phyloP scores from a whole-genome alignment of 78 protist genomes.

The Dictyostelium intermedium region DNA sequence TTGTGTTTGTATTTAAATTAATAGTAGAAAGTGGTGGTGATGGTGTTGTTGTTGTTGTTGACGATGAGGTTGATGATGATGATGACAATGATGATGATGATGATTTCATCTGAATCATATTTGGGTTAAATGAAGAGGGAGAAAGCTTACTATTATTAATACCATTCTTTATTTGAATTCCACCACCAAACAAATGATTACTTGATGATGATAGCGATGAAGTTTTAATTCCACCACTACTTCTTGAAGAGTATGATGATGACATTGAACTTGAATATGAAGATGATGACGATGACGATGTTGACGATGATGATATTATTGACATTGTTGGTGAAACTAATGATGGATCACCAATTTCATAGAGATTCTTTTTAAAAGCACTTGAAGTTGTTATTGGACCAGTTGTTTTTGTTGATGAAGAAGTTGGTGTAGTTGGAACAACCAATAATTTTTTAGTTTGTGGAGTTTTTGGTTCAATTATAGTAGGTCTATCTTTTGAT shows the following conservation, averaged over 20 bases:
- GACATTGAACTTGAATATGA: background rate
- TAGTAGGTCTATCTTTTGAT: constrained; percentile 12
- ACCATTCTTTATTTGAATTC: background rate
- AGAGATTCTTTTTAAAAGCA: background rate
- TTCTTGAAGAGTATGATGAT: constrained; percentile 1
- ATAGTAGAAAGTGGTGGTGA: background rate
- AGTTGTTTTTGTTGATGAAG: background rate
- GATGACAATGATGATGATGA: background rate
- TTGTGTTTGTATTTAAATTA: background rate
- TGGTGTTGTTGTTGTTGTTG: background rate
- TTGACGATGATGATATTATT: background rate
- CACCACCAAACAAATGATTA: background rate
- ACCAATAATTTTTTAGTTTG: background rate
- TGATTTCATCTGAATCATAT: background rate
- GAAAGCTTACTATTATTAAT: background rate
- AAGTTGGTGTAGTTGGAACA: background rate
- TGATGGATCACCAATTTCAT: background rate
- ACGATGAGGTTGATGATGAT: background rate
- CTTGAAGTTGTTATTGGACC: background rate
- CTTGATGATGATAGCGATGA: background rate
- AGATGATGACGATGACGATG: background rate
- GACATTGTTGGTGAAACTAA: background rate
- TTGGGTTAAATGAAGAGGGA: background rate
- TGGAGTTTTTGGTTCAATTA: constrained; percentile 23
- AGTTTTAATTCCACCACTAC: background rate